A percentile compares a stretch with the other conserved stretches of the same genome.
phyloP scores from a whole-genome alignment of 805 yeast genomes.

The Saturnispora saitoi region DNA sequence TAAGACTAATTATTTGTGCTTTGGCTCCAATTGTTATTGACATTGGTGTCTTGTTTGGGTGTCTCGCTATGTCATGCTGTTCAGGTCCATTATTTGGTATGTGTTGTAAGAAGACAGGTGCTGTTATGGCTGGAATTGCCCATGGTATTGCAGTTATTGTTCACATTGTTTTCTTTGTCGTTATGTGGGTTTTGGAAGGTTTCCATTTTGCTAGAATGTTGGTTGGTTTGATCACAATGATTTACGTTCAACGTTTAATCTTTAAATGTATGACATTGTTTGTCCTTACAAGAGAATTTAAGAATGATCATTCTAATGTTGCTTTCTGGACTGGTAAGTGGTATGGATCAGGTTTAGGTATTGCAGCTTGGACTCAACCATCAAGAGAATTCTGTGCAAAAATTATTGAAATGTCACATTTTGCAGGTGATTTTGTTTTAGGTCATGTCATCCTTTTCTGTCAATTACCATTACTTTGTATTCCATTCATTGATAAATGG shows the following conservation, averaged over 20 bases:
- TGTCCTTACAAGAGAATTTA: constrained; percentile 88
- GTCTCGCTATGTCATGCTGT: constrained; percentile 86
- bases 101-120: constrained; percentile 96
- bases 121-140: constrained; percentile 90
- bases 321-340: constrained; percentile 99
- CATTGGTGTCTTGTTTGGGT: constrained; percentile 71
- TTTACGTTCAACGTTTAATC: constrained; percentile 79
- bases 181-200: constrained; percentile 95
- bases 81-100: constrained; percentile 92
- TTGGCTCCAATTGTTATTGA: constrained; percentile 88
- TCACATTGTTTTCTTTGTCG: constrained; percentile 81
- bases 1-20: constrained; percentile 71
- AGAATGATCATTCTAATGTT: constrained; percentile 88
- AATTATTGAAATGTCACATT: constrained; percentile 87
- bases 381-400: constrained; percentile 91
- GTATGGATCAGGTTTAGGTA: constrained; percentile 91
- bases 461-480: constrained; percentile 77
- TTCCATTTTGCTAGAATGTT: constrained; percentile 83
- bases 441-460: constrained; percentile 84
- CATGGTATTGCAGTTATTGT: constrained; percentile 90
- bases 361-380: constrained; percentile 93
- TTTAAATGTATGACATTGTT: constrained; percentile 76
- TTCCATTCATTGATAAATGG: constrained; percentile 93
- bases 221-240: constrained; percentile 75
- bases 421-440: constrained; percentile 91